Evolutionary conservation across 768 basidiomycete species (phyloP).

Genomic region (Lactarius hatsudake): DNA sequence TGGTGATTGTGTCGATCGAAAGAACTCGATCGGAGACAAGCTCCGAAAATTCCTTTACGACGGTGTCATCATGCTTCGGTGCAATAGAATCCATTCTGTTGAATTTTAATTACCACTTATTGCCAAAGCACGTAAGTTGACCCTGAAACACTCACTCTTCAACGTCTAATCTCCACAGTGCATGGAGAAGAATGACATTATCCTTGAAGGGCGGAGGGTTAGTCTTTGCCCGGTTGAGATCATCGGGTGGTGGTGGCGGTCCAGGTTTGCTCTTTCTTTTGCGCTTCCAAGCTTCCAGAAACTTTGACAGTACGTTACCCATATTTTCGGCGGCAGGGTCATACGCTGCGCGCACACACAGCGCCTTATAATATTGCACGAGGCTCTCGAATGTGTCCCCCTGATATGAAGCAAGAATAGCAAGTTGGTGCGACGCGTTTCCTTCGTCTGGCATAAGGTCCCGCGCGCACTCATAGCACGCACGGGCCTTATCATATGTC

Average conservation of each 20-base stretch:
- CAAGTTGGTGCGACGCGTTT: slow-evolving; percentile 94
- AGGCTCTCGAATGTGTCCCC: slow-evolving; percentile 78
- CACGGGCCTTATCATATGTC: slow-evolving; percentile 71
- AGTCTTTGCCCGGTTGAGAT: slow-evolving; percentile 52
- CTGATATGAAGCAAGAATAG: slow-evolving; percentile 84
- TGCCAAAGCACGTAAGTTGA: slow-evolving; percentile 7
- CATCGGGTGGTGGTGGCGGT: slow-evolving; percentile 35
- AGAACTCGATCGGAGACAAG: slow-evolving; percentile 69
- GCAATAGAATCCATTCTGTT: slow-evolving; percentile 49
- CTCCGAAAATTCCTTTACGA: slow-evolving; percentile 53
- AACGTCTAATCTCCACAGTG: slow-evolving; percentile 55
- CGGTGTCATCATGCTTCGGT: slow-evolving; percentile 45
- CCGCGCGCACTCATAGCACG: slow-evolving; percentile 84
- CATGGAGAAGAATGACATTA: slow-evolving; percentile 73
- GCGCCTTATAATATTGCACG: slow-evolving; percentile 86
- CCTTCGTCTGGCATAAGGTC: slow-evolving; percentile 83
- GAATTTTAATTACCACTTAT: slow-evolving; percentile 26
- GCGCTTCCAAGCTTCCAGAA: slow-evolving; percentile 56
- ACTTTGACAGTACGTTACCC: slow-evolving; percentile 63
- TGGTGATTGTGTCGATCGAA: slow-evolving; percentile 72
- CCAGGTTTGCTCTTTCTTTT: slow-evolving; percentile 38
- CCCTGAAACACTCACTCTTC: slow-evolving; percentile 51
- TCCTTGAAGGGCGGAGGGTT: slow-evolving; percentile 61
- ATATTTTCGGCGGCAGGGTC: slow-evolving; percentile 87
- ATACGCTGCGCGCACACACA: slow-evolving; percentile 85